A percentile compares a stretch with the other conserved stretches of the same genome.
These are phyloP conservation scores for Tephrocybe sp. DNA, from an alignment of 768 basidiomycete genomes.

Conservation along the genomic window DNA sequence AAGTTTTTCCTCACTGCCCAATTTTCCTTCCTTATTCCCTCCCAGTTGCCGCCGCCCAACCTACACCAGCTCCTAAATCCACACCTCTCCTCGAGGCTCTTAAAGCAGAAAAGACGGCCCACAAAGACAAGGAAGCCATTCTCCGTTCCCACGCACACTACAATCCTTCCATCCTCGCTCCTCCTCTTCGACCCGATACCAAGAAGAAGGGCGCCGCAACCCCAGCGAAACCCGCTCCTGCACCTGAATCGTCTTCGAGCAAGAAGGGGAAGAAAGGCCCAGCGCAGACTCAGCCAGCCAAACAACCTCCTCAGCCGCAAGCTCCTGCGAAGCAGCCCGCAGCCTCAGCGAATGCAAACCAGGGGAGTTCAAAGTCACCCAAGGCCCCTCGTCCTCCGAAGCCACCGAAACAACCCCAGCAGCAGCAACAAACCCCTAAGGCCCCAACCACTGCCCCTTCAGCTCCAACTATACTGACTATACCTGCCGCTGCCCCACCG, in stretches of 20 bases:
- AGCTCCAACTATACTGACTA: not conserved
- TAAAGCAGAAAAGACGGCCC: conserved; percentile 74
- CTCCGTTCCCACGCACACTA: conserved; percentile 72
- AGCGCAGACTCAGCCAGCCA: not conserved
- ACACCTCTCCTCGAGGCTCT: conserved; percentile 94
- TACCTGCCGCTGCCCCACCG: not conserved
- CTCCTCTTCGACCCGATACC: conserved; percentile 24
- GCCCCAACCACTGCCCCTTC: conserved; percentile 10
- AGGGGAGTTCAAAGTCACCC: not conserved
- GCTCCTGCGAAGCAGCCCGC: not conserved
- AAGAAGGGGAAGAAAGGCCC: conserved; percentile 12
- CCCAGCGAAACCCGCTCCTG: conserved; percentile 1
- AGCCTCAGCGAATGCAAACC: not conserved
- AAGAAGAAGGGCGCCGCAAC: conserved; percentile 25
- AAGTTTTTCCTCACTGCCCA: conserved; percentile 18
- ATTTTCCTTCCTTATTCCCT: not conserved
- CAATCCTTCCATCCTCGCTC: conserved; percentile 29
- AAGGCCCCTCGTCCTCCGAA: conserved; percentile 5
- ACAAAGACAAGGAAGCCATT: conserved; percentile 72
- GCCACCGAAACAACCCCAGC: conserved; percentile 1
- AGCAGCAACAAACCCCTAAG: not conserved
- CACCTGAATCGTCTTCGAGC: conserved; percentile 5
- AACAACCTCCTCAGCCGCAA: conserved; percentile 4
- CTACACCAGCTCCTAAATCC: conserved; percentile 63
- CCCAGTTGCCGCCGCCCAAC: conserved; percentile 63